These are phyloP conservation scores for Fragaria vesca DNA, from an alignment of 306 rosid genomes.

Conservation along the genomic window DNA sequence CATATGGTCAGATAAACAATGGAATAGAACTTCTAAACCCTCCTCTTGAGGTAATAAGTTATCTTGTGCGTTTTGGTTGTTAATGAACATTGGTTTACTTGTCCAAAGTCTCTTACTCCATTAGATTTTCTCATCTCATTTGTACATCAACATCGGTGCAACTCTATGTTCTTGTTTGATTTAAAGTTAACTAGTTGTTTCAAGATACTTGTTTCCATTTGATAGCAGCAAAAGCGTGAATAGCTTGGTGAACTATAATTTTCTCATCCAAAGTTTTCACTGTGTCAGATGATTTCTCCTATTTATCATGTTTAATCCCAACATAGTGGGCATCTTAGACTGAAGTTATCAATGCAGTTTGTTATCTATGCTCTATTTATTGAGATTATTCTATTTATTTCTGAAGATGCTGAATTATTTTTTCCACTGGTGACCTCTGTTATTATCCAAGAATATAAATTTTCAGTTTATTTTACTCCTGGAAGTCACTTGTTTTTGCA, in stretches of 20 bases:
- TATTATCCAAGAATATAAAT: not conserved
- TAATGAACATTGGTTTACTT: not conserved
- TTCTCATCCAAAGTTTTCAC: not conserved
- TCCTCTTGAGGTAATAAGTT: constrained; percentile 75
- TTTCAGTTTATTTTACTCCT: not conserved
- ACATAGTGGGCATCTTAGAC: not conserved
- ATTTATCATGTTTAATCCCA: not conserved
- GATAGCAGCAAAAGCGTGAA: not conserved
- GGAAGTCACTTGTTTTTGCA: not conserved
- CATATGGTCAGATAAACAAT: constrained; percentile 95
- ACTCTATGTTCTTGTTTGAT: not conserved
- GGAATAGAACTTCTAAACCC: constrained; percentile 94
- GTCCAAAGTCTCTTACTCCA: not conserved
- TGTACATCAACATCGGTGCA: not conserved
- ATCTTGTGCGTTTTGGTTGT: not conserved
- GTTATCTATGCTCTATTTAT: not conserved
- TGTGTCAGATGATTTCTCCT: not conserved
- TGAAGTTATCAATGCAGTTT: not conserved
- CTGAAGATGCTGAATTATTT: not conserved
- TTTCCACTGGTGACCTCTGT: not conserved
- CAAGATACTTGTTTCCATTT: constrained; percentile 6
- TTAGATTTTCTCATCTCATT: not conserved
- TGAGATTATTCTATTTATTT: not conserved
- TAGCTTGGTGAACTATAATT: not conserved
- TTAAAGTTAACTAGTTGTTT: not conserved